phyloP scores from a whole-genome alignment of 345 rosid species.

The Lepidium sativum region DNA sequence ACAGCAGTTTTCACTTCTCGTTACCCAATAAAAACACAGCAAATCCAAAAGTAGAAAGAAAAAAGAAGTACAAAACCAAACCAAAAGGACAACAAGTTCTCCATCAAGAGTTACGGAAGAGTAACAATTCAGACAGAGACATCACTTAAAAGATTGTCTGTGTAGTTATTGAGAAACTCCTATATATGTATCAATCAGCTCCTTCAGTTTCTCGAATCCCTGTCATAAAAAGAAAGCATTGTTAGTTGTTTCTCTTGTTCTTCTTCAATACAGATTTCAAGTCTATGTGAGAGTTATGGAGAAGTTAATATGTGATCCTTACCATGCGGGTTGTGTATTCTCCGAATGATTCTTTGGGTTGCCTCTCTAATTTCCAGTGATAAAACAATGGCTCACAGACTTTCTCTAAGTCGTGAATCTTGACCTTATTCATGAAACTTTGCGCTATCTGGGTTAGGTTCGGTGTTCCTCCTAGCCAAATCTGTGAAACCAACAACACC shows the following conservation, averaged over 20 bases:
- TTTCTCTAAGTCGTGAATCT: conserved; percentile 86
- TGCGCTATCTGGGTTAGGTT: conserved; percentile 70
- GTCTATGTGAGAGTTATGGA: not conserved
- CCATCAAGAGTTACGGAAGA: conserved; percentile 32
- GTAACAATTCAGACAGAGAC: conserved; percentile 28
- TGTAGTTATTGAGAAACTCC: conserved; percentile 30
- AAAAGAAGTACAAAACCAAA: not conserved
- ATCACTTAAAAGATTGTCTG: too few species aligned
- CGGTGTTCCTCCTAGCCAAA: conserved; percentile 96
- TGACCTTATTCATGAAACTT: conserved; percentile 80
- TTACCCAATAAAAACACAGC: not conserved
- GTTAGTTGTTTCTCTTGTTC: not conserved
- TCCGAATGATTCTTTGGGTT: conserved; percentile 84
- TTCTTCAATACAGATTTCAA: not conserved
- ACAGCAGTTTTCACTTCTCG: not conserved
- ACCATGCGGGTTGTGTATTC: conserved; percentile 75
- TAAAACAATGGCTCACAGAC: conserved; percentile 84
- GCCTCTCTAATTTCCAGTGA: conserved; percentile 69
- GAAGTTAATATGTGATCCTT: conserved; percentile 19
- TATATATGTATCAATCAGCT: conserved; percentile 65
- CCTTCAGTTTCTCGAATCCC: conserved; percentile 91
- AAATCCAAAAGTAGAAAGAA: not conserved
- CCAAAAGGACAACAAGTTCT: not conserved
- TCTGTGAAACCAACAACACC: conserved; percentile 34
- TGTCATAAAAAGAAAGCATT: conserved; percentile 1